Evolutionary conservation across 1,284 basidiomycete genomes (phyloP).

Genomic region (Marasmius sp.): DNA sequence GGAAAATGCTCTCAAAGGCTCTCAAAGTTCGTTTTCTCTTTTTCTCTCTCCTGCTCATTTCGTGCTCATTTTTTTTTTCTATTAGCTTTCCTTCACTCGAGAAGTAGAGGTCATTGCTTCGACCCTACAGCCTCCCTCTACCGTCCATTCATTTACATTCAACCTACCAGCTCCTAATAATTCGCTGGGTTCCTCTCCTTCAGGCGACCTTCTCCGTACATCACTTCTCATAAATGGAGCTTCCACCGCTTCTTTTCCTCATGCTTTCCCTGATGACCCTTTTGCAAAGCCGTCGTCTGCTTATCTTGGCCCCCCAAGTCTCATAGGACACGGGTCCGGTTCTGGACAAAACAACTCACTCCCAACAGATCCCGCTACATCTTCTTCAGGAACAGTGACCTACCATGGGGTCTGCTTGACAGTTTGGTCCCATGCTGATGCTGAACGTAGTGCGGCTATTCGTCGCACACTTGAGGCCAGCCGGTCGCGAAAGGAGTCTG

Average conservation of each 20-base stretch:
- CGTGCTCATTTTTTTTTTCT: conserved; percentile 4
- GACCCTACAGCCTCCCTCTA: conserved; percentile 86
- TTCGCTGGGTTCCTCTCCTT: conserved; percentile 65
- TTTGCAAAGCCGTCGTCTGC: conserved; percentile 76
- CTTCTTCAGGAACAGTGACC: conserved; percentile 53
- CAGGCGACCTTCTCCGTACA: conserved; percentile 69
- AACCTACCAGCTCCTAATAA: conserved; percentile 72
- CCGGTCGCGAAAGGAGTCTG: conserved; percentile 74
- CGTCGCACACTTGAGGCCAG: conserved; percentile 78
- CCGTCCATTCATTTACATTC: conserved; percentile 92
- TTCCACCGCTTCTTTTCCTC: conserved; percentile 62
- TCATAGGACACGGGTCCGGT: conserved; percentile 46
- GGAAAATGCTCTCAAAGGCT: conserved; percentile 86
- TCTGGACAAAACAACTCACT: conserved; percentile 37
- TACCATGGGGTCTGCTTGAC: conserved; percentile 91
- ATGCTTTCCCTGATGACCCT: conserved; percentile 72
- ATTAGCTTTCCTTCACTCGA: conserved; percentile 81
- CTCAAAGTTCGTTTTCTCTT: conserved; percentile 64
- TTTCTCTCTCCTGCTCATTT: background rate
- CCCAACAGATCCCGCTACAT: conserved; percentile 39
- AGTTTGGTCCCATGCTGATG: conserved; percentile 93
- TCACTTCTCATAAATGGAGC: conserved; percentile 64
- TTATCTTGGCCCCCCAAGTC: conserved; percentile 68
- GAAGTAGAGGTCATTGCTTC: conserved; percentile 95
- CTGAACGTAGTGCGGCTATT: conserved; percentile 79